phyloP scores from a whole-genome alignment of 2,329 filamentous ascomycete genomes.

The Fonsecaea erecta region DNA sequence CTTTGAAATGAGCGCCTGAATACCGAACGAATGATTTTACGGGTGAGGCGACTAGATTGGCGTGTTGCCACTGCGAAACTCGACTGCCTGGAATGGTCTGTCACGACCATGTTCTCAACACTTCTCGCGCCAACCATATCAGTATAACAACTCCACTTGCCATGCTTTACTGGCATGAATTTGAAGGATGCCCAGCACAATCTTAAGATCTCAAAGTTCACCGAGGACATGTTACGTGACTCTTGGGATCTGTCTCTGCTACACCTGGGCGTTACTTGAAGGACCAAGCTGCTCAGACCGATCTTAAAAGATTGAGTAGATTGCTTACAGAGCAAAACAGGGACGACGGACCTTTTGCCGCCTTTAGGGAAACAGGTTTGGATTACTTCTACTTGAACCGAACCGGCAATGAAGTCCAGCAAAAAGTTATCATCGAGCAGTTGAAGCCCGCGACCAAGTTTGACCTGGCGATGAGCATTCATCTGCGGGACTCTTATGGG shows the following conservation, averaged over 20 bases:
- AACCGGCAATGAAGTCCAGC: slow-evolving; percentile 46
- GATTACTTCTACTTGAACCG: neutral
- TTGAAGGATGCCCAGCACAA: neutral
- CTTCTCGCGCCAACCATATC: neutral
- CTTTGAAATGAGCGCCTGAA: neutral
- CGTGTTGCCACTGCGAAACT: neutral
- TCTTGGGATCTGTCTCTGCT: neutral
- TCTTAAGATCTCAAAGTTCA: neutral
- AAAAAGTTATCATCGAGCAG: slow-evolving; percentile 49
- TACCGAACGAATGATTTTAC: neutral
- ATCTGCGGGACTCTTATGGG: slow-evolving; percentile 48
- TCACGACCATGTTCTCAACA: neutral
- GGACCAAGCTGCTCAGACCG: neutral
- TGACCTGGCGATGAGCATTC: slow-evolving; percentile 42
- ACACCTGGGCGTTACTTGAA: neutral
- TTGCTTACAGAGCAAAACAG: neutral
- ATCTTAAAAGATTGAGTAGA: neutral
- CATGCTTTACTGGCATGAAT: neutral
- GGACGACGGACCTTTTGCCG: neutral
- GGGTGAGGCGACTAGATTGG: neutral
- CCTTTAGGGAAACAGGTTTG: neutral
- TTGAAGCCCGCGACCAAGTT: slow-evolving; percentile 47
- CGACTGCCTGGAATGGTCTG: neutral
- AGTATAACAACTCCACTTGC: neutral
- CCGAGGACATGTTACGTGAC: neutral